A percentile compares a stretch with the other conserved stretches of the same genome.
Conservation (phyloP, 352 stramenopile species). For the Thraustochytrium aureum region DNA sequence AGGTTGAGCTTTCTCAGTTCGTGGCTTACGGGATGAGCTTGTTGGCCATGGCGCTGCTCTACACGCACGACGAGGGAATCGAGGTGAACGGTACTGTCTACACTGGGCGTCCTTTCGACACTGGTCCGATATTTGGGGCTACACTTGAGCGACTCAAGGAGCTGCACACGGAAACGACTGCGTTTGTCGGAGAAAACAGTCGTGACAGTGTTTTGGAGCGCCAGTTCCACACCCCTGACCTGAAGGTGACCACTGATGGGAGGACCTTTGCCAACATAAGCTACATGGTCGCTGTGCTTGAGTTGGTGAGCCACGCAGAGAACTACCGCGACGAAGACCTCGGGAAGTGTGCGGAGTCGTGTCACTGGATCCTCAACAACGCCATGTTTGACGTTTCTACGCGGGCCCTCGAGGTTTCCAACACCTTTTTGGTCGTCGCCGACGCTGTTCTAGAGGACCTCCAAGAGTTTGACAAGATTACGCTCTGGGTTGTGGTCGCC, state of each 20-base stretch:
- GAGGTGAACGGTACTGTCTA: no score
- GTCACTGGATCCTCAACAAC: slow-evolving; percentile 49
- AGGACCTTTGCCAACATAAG: slow-evolving; percentile 6
- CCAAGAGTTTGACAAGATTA: background rate
- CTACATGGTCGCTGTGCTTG: slow-evolving; percentile 33
- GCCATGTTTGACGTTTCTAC: background rate
- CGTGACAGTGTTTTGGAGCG: background rate
- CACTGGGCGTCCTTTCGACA: no score
- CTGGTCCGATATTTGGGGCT: no score
- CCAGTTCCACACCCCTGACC: background rate
- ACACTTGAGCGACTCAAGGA: no score
- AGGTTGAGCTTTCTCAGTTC: background rate
- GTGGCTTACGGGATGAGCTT: background rate
- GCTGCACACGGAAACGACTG: background rate
- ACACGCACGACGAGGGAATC: background rate
- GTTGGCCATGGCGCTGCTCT: background rate
- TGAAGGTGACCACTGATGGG: slow-evolving; percentile 7
- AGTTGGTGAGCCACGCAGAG: slow-evolving; percentile 13
- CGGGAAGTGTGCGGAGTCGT: slow-evolving; percentile 17
- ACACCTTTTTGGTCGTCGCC: background rate
- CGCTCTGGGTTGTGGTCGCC: background rate
- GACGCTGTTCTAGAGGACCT: background rate
- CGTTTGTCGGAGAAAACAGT: background rate
- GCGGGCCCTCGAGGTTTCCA: background rate
- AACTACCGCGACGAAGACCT: slow-evolving; percentile 33